phyloP scores from a whole-genome alignment of 192 early-diverging fungal genomes.

The Pilobolus umbonatus region DNA sequence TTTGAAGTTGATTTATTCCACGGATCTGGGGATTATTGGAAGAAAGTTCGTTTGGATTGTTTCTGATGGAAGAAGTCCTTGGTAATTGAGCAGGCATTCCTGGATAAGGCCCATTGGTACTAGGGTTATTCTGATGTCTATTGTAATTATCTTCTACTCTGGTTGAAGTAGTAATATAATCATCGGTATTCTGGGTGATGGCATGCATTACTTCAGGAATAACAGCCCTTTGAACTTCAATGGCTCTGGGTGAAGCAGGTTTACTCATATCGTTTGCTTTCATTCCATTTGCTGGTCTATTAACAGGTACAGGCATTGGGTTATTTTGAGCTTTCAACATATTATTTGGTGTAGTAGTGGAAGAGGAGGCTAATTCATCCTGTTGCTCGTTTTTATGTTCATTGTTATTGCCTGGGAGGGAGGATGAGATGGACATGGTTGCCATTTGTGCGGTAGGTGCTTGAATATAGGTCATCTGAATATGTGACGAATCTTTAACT shows the following conservation, averaged over 20 bases:
- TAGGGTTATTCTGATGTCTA: neutral
- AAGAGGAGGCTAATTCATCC: neutral
- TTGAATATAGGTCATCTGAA: conserved; percentile 24
- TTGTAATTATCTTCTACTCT: neutral
- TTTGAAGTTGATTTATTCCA: too few species aligned
- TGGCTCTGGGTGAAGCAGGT: conserved; percentile 20
- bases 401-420: neutral
- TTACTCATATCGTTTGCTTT: neutral
- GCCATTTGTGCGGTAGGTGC: conserved; percentile 17
- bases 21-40: too few species aligned
- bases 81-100: conserved; percentile 7
- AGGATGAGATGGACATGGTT: neutral
- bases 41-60: neutral
- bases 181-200: conserved; percentile 18
- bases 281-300: neutral
- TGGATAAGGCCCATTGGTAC: neutral
- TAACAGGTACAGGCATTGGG: neutral
- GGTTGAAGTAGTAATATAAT: conserved; percentile 11
- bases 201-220: conserved; percentile 30
- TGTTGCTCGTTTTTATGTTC: neutral
- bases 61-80: conserved; percentile 11
- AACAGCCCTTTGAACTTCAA: conserved; percentile 22
- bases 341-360: neutral
- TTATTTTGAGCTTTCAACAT: neutral
- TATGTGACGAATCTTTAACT: conserved; percentile 12